These are phyloP conservation scores for Dioscorea alata DNA, from an alignment of 106 monocot genomes.

Conservation along the genomic window DNA sequence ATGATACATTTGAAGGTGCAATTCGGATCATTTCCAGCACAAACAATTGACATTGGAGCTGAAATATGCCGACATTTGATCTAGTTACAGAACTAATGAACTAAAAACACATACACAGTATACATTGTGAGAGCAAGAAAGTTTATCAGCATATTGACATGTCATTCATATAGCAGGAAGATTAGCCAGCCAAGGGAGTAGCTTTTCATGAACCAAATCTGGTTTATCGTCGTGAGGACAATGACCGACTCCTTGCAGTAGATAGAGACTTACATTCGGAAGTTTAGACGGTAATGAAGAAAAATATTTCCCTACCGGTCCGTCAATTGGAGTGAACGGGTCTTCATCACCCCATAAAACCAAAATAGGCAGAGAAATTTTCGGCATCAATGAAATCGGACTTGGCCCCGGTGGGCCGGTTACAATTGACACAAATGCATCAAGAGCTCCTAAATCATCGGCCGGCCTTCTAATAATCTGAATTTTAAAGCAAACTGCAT, in stretches of 20 bases:
- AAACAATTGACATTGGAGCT: too few relatives aligned
- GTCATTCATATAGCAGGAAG: conserved; percentile 17
- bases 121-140: background rate
- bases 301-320: conserved; percentile 93
- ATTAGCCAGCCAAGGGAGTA: conserved; percentile 72
- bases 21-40: too few relatives aligned
- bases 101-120: too few relatives aligned
- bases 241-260: conserved; percentile 82
- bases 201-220: conserved; percentile 72
- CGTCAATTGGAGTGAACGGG: conserved; percentile 86
- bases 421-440: conserved; percentile 88
- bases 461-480: conserved; percentile 87
- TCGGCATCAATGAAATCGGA: conserved; percentile 75
- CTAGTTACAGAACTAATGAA: too few relatives aligned
- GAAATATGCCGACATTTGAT: too few relatives aligned
- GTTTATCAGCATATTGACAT: background rate
- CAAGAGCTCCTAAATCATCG: conserved; percentile 75
- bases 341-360: conserved; percentile 90
- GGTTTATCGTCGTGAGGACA: conserved; percentile 96
- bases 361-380: conserved; percentile 53
- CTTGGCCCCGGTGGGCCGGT: conserved; percentile 93
- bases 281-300: conserved; percentile 60
- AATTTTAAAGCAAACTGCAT: background rate
- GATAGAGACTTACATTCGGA: conserved; percentile 55
- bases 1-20: too few relatives aligned